Percentiles rank a stretch among this genome's conserved stretches.
These are phyloP conservation scores for Suillus cothurnatus DNA, from an alignment of 768 basidiomycete genomes.

Conservation along the genomic window DNA sequence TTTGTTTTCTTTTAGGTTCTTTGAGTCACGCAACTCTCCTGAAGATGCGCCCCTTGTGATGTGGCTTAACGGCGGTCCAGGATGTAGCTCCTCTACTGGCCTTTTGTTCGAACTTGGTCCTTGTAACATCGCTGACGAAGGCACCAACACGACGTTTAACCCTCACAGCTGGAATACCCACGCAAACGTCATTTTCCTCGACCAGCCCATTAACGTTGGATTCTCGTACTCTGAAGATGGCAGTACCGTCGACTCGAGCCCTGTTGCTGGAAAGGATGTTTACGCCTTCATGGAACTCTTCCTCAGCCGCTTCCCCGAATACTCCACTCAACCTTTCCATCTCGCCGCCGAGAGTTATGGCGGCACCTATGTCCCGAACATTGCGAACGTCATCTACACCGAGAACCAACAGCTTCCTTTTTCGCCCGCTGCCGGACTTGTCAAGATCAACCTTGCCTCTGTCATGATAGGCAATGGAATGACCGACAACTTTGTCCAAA, in stretches of 20 bases:
- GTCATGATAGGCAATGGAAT: conserved; percentile 88
- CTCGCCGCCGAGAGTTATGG: conserved; percentile 81
- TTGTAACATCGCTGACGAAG: conserved; percentile 70
- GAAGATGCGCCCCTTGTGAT: conserved; percentile 79
- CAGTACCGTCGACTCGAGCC: conserved; percentile 74
- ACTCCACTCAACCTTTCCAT: conserved; percentile 71
- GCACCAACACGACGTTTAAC: conserved; percentile 72
- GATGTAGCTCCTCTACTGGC: conserved; percentile 77
- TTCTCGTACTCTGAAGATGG: conserved; percentile 84
- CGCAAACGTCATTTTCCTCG: conserved; percentile 61
- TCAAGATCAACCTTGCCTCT: conserved; percentile 79
- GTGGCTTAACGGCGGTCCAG: conserved; percentile 87
- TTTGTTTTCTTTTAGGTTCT: conserved; percentile 60
- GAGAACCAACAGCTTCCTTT: conserved; percentile 65
- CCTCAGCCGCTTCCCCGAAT: conserved; percentile 74
- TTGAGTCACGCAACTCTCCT: conserved; percentile 80
- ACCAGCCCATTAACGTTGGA: conserved; percentile 87
- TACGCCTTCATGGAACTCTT: conserved; percentile 84
- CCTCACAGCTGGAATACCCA: conserved; percentile 83
- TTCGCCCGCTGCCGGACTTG: conserved; percentile 48
- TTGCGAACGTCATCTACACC: conserved; percentile 80
- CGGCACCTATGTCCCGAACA: conserved; percentile 83
- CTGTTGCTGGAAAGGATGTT: conserved; percentile 88
- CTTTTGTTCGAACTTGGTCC: conserved; percentile 93
- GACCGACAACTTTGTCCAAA: conserved; percentile 82